Evolutionary conservation across 2,329 filamentous ascomycete genomes (phyloP).

Genomic region (Cladosporium sp.): DNA sequence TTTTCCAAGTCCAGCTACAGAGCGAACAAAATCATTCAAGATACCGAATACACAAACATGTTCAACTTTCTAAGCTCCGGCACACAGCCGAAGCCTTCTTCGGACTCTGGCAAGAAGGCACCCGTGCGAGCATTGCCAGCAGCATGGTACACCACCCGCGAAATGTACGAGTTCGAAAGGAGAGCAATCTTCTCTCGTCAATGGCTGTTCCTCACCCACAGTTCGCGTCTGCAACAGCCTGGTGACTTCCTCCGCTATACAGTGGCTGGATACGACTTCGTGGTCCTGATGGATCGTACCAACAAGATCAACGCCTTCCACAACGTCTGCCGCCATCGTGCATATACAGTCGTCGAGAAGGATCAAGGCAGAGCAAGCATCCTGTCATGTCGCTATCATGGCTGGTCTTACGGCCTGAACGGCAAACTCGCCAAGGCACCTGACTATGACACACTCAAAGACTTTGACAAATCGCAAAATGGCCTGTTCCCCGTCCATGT

Average conservation of each 20-base stretch:
- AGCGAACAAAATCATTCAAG: background rate
- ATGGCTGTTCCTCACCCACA: constrained; percentile 39
- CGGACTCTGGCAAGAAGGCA: constrained; percentile 12
- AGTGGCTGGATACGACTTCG: constrained; percentile 28
- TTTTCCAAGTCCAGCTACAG: background rate
- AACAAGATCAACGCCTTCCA: constrained; percentile 45
- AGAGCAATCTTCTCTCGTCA: constrained; percentile 46
- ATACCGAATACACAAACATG: constrained; percentile 2
- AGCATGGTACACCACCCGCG: constrained; percentile 47
- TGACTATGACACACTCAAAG: constrained; percentile 54
- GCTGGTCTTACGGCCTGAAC: constrained; percentile 60
- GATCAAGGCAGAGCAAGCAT: constrained; percentile 53
- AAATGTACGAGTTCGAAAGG: constrained; percentile 49
- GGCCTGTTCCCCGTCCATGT: constrained; percentile 54
- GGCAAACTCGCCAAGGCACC: constrained; percentile 62
- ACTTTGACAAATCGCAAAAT: constrained; percentile 58
- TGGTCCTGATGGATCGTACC: constrained; percentile 25
- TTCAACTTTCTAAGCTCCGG: constrained; percentile 17
- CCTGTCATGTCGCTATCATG: constrained; percentile 61
- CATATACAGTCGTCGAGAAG: constrained; percentile 57
- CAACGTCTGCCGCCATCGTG: constrained; percentile 48
- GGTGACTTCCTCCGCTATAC: constrained; percentile 31
- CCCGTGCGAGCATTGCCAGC: constrained; percentile 45
- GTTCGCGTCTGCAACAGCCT: constrained; percentile 29
- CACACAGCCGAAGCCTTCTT: constrained; percentile 1